These are phyloP conservation scores for Volvox reticuliferus DNA, from an alignment of 139 green algal genomes.

Conservation along the genomic window DNA sequence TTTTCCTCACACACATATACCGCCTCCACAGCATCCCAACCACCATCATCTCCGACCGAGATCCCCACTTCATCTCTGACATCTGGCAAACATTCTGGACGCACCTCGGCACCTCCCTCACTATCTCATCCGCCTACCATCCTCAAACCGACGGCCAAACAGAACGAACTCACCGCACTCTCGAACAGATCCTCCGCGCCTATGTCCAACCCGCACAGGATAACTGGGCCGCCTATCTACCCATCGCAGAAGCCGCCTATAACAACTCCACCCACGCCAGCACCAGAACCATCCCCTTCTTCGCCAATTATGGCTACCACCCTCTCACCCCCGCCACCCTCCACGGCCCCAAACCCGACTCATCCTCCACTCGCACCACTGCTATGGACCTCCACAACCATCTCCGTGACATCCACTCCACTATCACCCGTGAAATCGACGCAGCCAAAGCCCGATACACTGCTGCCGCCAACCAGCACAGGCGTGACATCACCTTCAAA, in stretches of 20 bases:
- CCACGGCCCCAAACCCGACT: not conserved
- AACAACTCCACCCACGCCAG: not conserved
- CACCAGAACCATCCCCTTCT: not conserved
- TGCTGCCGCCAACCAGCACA: conserved; percentile 9
- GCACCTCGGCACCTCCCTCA: not conserved
- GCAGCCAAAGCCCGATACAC: conserved; percentile 9
- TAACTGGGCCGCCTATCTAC: conserved; percentile 22
- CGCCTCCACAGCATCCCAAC: not conserved
- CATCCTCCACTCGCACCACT: not conserved
- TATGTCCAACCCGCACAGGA: not conserved
- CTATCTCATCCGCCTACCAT: not conserved
- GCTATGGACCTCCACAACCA: not conserved
- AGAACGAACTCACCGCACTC: not conserved
- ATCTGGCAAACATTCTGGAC: not conserved
- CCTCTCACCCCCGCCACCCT: conserved; percentile 30
- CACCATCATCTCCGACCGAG: not conserved
- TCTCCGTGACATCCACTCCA: conserved; percentile 34
- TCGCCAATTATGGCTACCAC: not conserved
- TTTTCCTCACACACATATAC: not conserved
- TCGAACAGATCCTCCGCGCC: not conserved
- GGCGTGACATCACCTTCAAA: conserved; percentile 42
- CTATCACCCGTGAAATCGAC: conserved; percentile 1
- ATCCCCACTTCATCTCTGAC: not conserved
- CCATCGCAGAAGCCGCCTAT: conserved; percentile 17
- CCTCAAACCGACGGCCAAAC: not conserved